Base-by-base conservation (phyloP, 2,329 filamentous ascomycete genomes). In the Fusarium transvaalense region DNA sequence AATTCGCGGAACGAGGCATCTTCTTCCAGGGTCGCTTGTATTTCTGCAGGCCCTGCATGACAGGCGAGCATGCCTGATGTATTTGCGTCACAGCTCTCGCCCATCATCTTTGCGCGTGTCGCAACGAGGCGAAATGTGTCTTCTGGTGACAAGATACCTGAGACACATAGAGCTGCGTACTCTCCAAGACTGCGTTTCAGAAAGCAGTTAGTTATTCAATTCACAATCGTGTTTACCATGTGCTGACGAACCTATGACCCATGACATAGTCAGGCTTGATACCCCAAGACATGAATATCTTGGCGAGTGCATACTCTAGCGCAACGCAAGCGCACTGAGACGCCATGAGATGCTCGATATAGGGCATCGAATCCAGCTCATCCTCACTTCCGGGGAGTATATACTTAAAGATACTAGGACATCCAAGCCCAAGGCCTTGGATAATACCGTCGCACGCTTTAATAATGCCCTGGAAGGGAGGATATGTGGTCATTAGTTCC, bases 1-100 rank as follows among this genome's bases (percentile, higher is more conserved):
- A 56, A 14, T 6, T 29, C 8, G 19, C 10, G 15, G 9, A 42
- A 25, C 6, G 13, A 10, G 4, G 29, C 5, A 5, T 48, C 53
- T 8, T 41, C 27, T 12, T 9, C 25, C 3, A 55, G 38, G n/a
- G 31, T 14, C 2, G n/a, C 10, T 25, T 47, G 32, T 9, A 27
- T 10, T 14, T 39, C 25, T 7, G 31, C n/a, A 23, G 34, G 10
- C 2, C 41, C 25, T 19, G 21, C 19, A 8, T 51, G 43, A 15
- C 43, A 50, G 10, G 54, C 54, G 12, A 56, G 35, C 54, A 56
- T 56, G 4, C 54, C 54, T 14, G 43, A 29, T 27, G 10, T 29
- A 2, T 29, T 5, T 14, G n/a, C 14, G 1, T 2, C 27, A n/a
- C 54, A 56, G 3, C 29, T 5, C 12, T 56, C 21, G 7, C 23